A percentile compares a stretch with the other conserved stretches of the same genome.
These are phyloP conservation scores for Phaeosphaeriaceae sp. DNA, from an alignment of 2,329 filamentous ascomycete species.

Conservation along the genomic window DNA sequence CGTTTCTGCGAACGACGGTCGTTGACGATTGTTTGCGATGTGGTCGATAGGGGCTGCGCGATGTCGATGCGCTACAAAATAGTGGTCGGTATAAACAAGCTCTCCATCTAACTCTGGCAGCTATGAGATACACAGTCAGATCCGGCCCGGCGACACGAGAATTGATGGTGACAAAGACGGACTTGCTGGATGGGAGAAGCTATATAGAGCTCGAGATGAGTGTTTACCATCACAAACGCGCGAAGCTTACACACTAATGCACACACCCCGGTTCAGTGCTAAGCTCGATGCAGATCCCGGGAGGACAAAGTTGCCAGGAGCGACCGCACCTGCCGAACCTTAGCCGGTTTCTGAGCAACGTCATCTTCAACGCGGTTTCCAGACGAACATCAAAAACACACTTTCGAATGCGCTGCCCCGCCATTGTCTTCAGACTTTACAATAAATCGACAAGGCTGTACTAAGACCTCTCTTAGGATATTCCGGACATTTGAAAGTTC, in stretches of 20 bases:
- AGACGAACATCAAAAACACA: slow-evolving; percentile 21
- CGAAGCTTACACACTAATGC: slow-evolving; percentile 9
- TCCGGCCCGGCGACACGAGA: slow-evolving; percentile 33
- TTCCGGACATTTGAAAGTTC: neutral
- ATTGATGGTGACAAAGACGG: slow-evolving; percentile 36
- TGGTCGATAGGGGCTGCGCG: slow-evolving; percentile 36
- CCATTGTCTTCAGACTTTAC: slow-evolving; percentile 3
- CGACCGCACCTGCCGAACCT: neutral
- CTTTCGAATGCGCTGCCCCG: slow-evolving; percentile 23
- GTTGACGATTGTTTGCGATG: slow-evolving; percentile 21
- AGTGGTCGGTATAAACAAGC: slow-evolving; percentile 48
- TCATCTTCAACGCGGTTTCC: slow-evolving; percentile 26
- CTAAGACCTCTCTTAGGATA: neutral
- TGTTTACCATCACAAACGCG: slow-evolving; percentile 14
- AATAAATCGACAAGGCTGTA: slow-evolving; percentile 1
- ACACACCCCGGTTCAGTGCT: neutral
- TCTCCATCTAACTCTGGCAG: slow-evolving; percentile 50
- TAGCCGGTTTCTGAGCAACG: slow-evolving; percentile 10
- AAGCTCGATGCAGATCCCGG: neutral
- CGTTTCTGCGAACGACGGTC: slow-evolving; percentile 28
- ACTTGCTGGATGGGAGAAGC: slow-evolving; percentile 29
- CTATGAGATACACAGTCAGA: slow-evolving; percentile 49
- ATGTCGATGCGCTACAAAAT: slow-evolving; percentile 43
- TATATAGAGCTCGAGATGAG: slow-evolving; percentile 32
- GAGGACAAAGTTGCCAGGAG: slow-evolving; percentile 1